Conservation (phyloP, 805 yeast genomes). For the Candida wancherniae region DNA sequence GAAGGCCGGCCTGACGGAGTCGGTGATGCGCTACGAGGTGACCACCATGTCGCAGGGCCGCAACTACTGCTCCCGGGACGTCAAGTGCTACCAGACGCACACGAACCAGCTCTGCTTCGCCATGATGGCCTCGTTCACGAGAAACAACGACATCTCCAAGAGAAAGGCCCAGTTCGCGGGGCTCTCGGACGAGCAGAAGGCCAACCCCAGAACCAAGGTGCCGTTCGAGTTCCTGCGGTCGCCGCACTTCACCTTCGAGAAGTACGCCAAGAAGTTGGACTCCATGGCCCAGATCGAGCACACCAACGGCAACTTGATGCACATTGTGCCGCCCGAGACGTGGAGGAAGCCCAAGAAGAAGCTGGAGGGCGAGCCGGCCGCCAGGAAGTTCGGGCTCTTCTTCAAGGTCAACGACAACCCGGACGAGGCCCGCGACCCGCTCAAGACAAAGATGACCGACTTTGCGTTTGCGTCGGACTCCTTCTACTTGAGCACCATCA, state of each 20-base stretch:
- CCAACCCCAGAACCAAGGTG: slow-evolving; percentile 12
- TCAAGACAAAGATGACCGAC: slow-evolving; percentile 17
- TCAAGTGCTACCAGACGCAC: slow-evolving; percentile 20
- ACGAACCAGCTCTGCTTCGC: slow-evolving; percentile 19
- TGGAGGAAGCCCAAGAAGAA: slow-evolving; percentile 6
- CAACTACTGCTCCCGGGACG: slow-evolving; percentile 22
- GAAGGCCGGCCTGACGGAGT: slow-evolving; percentile 20
- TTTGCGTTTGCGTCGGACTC: slow-evolving; percentile 29
- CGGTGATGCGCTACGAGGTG: slow-evolving; percentile 25
- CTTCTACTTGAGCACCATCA: slow-evolving; percentile 25
- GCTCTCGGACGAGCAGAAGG: slow-evolving; percentile 11
- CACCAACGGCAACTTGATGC: slow-evolving; percentile 26
- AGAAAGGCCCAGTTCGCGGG: slow-evolving; percentile 9
- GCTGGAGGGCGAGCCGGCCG: slow-evolving; percentile 16
- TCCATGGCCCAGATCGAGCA: slow-evolving; percentile 18
- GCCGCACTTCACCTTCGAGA: slow-evolving; percentile 19
- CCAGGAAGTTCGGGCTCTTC: slow-evolving; percentile 27
- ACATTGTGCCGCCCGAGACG: slow-evolving; percentile 24
- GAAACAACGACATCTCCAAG: slow-evolving; percentile 15
- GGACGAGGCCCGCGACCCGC: slow-evolving; percentile 18
- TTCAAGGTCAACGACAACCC: slow-evolving; percentile 26
- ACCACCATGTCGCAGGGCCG: slow-evolving; percentile 19
- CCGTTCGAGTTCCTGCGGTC: slow-evolving; percentile 21
- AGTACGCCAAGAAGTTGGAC: slow-evolving; percentile 14
- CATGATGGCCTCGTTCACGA: slow-evolving; percentile 21